Evolutionary conservation across 805 yeast species (phyloP).

Genomic region (Suhomyces prunicola): DNA sequence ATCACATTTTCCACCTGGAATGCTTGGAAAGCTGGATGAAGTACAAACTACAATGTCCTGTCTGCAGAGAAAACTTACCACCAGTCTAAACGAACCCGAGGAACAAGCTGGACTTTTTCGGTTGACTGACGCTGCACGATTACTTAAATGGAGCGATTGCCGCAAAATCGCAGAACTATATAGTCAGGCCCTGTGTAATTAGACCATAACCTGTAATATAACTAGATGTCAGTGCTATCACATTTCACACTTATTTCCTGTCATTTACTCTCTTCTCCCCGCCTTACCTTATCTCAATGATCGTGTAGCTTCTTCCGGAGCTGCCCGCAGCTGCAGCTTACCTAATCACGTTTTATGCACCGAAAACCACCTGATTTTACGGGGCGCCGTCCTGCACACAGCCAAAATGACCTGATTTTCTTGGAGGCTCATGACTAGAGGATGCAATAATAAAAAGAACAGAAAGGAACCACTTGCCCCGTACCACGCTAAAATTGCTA

Average conservation of each 20-base stretch:
- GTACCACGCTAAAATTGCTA: background rate
- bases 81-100: constrained; percentile 49
- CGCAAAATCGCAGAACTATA: background rate
- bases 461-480: background rate
- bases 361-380: constrained; percentile 1
- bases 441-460: background rate
- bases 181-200: background rate
- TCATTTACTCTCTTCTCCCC: background rate
- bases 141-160: background rate
- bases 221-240: background rate
- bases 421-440: background rate
- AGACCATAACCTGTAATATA: background rate
- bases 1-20: constrained; percentile 84
- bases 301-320: background rate
- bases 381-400: constrained; percentile 1
- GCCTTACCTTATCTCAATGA: background rate
- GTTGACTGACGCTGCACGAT: background rate
- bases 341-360: background rate
- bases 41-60: constrained; percentile 89
- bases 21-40: constrained; percentile 94
- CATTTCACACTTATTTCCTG: background rate
- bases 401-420: constrained; percentile 10
- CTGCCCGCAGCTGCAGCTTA: background rate
- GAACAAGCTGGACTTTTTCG: background rate
- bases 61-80: constrained; percentile 81